phyloP scores from a whole-genome alignment of 2,329 filamentous ascomycete species.

The Dactylellina parvicollis region DNA sequence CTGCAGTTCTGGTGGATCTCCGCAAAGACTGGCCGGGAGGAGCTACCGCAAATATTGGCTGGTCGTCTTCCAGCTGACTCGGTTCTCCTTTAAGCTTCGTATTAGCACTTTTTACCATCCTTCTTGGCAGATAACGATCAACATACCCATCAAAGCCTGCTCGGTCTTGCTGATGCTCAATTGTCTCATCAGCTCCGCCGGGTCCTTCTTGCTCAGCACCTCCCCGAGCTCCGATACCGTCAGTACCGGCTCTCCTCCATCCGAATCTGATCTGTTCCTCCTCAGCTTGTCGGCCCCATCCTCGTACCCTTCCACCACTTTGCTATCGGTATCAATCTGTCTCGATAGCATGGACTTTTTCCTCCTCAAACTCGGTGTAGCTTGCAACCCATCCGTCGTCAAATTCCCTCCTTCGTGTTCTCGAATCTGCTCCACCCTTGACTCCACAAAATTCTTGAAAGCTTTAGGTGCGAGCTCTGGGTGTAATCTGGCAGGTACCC shows the following conservation, averaged over 20 bases:
- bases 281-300: constrained; percentile 85
- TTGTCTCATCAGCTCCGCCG: constrained; percentile 75
- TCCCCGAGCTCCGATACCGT: constrained; percentile 75
- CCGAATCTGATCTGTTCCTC: constrained; percentile 73
- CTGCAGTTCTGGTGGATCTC: constrained; percentile 90
- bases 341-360: constrained; percentile 96
- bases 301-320: constrained; percentile 72
- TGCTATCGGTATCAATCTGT: constrained; percentile 78
- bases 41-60: constrained; percentile 82
- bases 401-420: constrained; percentile 65
- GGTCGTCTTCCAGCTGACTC: constrained; percentile 70
- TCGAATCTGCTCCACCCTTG: constrained; percentile 83
- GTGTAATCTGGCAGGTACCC: constrained; percentile 94
- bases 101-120: constrained; percentile 15
- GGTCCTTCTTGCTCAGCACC: constrained; percentile 74
- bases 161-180: constrained; percentile 69
- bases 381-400: constrained; percentile 69
- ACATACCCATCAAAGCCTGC: constrained; percentile 59
- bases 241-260: constrained; percentile 69
- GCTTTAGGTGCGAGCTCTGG: constrained; percentile 94
- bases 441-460: constrained; percentile 96
- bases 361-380: constrained; percentile 73
- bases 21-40: constrained; percentile 80
- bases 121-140: constrained; percentile 16
- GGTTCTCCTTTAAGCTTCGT: constrained; percentile 60